phyloP scores from a whole-genome alignment of 2,329 filamentous ascomycete species.

The Pseudophaeomoniella oleicola region DNA sequence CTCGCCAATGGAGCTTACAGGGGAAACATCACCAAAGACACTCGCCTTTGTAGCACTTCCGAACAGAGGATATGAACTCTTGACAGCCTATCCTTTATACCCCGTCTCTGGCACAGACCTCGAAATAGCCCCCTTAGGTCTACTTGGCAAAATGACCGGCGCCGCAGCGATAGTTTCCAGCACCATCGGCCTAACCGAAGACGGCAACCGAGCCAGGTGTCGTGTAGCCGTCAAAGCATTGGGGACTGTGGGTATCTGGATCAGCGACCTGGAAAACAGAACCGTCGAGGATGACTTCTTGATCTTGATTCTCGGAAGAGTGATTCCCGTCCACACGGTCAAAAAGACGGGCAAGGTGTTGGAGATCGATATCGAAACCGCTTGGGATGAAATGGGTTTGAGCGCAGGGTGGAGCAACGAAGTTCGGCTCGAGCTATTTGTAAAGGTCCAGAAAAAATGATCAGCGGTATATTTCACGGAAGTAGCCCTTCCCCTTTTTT shows the following conservation, averaged over 20 bases:
- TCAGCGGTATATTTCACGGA: too few species aligned
- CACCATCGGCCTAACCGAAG: conserved; percentile 6
- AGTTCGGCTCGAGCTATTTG: conserved; percentile 54
- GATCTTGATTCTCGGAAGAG: conserved; percentile 56
- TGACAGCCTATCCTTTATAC: conserved; percentile 57
- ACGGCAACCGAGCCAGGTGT: conserved; percentile 37
- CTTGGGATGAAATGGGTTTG: conserved; percentile 63
- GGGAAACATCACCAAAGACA: conserved; percentile 23
- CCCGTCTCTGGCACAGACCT: conserved; percentile 29
- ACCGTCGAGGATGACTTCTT: conserved; percentile 53
- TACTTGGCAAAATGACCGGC: conserved; percentile 82
- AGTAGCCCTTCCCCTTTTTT: too few species aligned
- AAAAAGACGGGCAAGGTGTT: conserved; percentile 41
- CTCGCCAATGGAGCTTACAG: conserved; percentile 30
- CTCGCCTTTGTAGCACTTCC: conserved; percentile 50
- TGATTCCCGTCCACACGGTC: conserved; percentile 55
- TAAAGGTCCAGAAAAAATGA: too few species aligned
- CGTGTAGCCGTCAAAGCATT: conserved; percentile 65
- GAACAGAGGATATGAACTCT: conserved; percentile 61
- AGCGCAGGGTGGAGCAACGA: conserved; percentile 68
- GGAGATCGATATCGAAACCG: conserved; percentile 59
- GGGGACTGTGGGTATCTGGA: conserved; percentile 56
- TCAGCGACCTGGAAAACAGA: conserved; percentile 51
- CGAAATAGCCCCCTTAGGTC: conserved; percentile 54
- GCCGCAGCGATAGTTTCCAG: conserved; percentile 12